Percentiles rank a stretch among this genome's conserved stretches.
phyloP scores from a whole-genome alignment of 768 basidiomycete species.

The Russula lepida region DNA sequence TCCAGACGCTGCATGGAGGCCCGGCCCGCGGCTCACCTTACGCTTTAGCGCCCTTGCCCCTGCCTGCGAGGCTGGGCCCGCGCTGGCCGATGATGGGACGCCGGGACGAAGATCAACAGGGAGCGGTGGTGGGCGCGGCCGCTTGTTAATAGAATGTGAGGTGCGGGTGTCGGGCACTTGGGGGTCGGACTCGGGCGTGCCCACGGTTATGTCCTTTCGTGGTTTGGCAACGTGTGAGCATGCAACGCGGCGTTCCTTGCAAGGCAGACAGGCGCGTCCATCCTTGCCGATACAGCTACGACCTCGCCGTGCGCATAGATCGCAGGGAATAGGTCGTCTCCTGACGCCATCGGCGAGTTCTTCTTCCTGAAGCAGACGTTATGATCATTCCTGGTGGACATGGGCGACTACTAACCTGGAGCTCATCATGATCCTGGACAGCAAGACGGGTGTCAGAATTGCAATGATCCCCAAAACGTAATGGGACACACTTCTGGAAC shows the following conservation, averaged over 20 bases:
- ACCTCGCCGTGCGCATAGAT: conserved; percentile 9
- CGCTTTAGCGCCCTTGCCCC: conserved; percentile 12
- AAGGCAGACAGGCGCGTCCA: conserved; percentile 15
- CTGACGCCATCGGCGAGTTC: conserved; percentile 17
- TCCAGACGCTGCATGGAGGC: neutral
- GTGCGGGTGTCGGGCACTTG: conserved; percentile 4
- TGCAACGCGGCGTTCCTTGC: conserved; percentile 19
- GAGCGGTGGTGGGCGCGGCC: conserved; percentile 6
- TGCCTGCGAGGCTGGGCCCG: conserved; percentile 11
- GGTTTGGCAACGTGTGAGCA: conserved; percentile 19
- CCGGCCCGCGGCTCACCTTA: conserved; percentile 13
- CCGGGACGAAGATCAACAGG: neutral
- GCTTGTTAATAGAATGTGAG: neutral
- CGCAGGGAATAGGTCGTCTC: conserved; percentile 14
- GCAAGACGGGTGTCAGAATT: neutral
- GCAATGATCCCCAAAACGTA: neutral
- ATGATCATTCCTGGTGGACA: neutral
- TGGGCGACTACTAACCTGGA: conserved; percentile 6
- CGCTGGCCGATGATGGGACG: neutral
- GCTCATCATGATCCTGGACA: conserved; percentile 13
- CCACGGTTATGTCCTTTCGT: conserved; percentile 12
- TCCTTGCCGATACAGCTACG: conserved; percentile 17
- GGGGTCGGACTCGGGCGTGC: conserved; percentile 12
- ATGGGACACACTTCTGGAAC: conserved; percentile 8
- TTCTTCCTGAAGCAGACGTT: neutral